phyloP scores from a whole-genome alignment of 1,284 basidiomycete species.

The Heterobasidion occidentale region DNA sequence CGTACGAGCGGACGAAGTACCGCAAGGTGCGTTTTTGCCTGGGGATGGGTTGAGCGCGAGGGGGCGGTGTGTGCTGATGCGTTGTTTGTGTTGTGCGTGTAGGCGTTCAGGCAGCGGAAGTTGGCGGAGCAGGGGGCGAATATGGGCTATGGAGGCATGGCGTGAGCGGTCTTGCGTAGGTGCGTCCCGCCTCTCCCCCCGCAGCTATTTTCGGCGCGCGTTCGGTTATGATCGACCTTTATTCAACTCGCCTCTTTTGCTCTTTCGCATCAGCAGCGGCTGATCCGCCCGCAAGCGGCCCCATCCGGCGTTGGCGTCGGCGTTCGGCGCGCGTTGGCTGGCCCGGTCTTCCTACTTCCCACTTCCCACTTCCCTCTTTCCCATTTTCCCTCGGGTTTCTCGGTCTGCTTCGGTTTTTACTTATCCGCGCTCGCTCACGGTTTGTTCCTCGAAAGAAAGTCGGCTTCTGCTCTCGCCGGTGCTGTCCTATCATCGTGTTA shows the following conservation, averaged over 20 bases:
- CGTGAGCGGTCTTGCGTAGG: constrained; percentile 6
- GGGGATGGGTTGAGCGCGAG: neutral
- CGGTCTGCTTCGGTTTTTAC: too few species aligned
- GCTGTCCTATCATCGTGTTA: too few species aligned
- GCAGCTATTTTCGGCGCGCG: neutral
- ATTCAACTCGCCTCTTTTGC: neutral
- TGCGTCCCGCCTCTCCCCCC: neutral
- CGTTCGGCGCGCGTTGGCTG: too few species aligned
- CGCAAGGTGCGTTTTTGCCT: constrained; percentile 62
- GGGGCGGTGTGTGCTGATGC: neutral
- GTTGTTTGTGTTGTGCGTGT: constrained; percentile 4
- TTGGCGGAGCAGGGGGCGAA: constrained; percentile 55
- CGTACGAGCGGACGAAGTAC: constrained; percentile 75
- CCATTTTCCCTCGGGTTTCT: too few species aligned
- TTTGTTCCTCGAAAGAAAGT: too few species aligned
- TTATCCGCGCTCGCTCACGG: too few species aligned
- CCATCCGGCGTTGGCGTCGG: neutral
- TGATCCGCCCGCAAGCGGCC: neutral
- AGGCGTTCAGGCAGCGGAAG: constrained; percentile 71
- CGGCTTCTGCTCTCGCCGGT: too few species aligned
- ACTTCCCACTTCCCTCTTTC: too few species aligned
- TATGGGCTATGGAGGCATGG: constrained; percentile 59
- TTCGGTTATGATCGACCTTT: neutral
- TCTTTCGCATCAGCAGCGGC: neutral
- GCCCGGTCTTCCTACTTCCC: too few species aligned